Conservation (phyloP, 192 early-diverging fungal genomes). For the Entomortierella beljakovae region DNA sequence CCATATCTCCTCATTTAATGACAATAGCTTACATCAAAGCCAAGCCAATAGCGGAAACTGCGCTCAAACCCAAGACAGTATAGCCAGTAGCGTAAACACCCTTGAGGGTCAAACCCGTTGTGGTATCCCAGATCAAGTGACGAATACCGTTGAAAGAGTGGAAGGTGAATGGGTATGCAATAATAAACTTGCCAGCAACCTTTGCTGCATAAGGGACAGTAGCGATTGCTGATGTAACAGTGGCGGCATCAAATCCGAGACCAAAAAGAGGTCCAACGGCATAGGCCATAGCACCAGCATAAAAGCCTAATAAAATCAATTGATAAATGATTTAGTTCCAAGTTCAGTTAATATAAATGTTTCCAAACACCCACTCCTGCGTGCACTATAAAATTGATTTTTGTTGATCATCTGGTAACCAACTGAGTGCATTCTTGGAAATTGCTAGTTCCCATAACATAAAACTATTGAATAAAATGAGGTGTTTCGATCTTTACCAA, state of each 20-base stretch:
- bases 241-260: slow-evolving; percentile 71
- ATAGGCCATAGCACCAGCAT: slow-evolving; percentile 77
- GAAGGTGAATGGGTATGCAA: slow-evolving; percentile 82
- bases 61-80: slow-evolving; percentile 72
- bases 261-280: slow-evolving; percentile 72
- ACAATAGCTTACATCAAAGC: slow-evolving; percentile 68
- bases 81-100: slow-evolving; percentile 89
- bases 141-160: slow-evolving; percentile 89
- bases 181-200: slow-evolving; percentile 75
- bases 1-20: too few relatives aligned
- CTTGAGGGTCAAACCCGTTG: slow-evolving; percentile 73
- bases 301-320: slow-evolving; percentile 61
- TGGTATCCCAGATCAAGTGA: slow-evolving; percentile 94
- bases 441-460: too few relatives aligned
- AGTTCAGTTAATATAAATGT: too few relatives aligned
- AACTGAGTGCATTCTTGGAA: too few relatives aligned
- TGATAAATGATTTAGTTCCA: too few relatives aligned
- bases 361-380: too few relatives aligned
- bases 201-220: slow-evolving; percentile 74
- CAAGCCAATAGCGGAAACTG: slow-evolving; percentile 65
- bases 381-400: too few relatives aligned
- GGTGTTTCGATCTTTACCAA: slow-evolving; percentile 67
- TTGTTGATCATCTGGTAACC: too few relatives aligned
- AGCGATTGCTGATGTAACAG: slow-evolving; percentile 74
- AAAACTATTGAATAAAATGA: too few relatives aligned